phyloP scores from a whole-genome alignment of 148 eudicot species.

The Euryodendron excelsum region DNA sequence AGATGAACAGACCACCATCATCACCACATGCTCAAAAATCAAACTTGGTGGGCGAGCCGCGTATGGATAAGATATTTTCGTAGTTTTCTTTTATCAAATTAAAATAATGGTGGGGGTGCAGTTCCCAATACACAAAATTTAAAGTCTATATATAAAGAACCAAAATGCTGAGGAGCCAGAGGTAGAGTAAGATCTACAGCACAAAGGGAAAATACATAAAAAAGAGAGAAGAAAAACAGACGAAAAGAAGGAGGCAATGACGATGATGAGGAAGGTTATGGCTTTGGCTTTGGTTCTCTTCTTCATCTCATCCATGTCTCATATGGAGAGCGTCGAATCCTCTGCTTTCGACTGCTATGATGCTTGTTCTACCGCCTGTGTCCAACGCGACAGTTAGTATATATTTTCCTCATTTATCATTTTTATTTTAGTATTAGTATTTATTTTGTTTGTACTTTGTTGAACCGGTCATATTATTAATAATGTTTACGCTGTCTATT shows the following conservation, averaged over 20 bases:
- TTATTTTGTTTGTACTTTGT: not conserved
- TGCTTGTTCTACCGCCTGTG: slow-evolving; percentile 13
- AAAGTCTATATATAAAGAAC: not conserved
- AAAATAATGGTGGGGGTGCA: not conserved
- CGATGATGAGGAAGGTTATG: slow-evolving; percentile 12
- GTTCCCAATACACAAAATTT: not conserved
- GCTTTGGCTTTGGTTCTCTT: slow-evolving; percentile 13
- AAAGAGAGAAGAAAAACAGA: too few relatives aligned
- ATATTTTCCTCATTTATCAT: not conserved
- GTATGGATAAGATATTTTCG: not conserved
- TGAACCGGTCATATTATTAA: too few relatives aligned
- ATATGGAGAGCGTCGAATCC: slow-evolving; percentile 5
- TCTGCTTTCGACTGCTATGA: not conserved
- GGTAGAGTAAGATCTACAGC: not conserved
- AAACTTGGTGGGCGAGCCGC: not conserved
- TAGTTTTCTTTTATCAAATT: not conserved
- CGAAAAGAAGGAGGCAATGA: not conserved
- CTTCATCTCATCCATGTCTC: not conserved
- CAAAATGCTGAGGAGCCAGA: not conserved
- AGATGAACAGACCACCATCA: not conserved
- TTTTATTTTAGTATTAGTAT: not conserved
- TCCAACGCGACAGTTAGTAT: not conserved
- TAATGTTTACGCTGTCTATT: too few relatives aligned
- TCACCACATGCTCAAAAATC: not conserved
- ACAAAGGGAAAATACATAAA: not conserved